phyloP scores from a whole-genome alignment of 2,329 filamentous ascomycete genomes.

The Penicillium sp. region DNA sequence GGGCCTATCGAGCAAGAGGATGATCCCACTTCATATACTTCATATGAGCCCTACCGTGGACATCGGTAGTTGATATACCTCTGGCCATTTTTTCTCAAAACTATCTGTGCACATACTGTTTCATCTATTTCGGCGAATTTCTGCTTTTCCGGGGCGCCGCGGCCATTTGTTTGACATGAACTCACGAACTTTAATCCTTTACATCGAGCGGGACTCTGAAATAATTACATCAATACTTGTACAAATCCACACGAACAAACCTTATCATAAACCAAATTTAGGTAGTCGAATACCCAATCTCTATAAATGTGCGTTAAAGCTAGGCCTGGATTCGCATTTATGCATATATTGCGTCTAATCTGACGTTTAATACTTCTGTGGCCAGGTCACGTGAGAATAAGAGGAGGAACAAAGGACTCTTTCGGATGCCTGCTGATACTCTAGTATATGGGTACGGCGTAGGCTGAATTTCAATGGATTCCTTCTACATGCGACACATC shows the following conservation, averaged over 20 bases:
- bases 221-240: slow-evolving; percentile 1
- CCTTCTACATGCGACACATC: no score
- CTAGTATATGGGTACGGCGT: no score
- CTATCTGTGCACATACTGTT: slow-evolving; percentile 8
- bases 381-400: no score
- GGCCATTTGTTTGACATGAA: slow-evolving; percentile 13
- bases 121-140: slow-evolving; percentile 4
- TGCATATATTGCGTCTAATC: no score
- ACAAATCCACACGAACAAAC: slow-evolving; percentile 3
- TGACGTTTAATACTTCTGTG: no score
- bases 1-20: slow-evolving; percentile 44
- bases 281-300: no score
- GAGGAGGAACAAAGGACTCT: no score
- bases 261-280: no score
- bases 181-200: slow-evolving; percentile 14
- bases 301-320: no score
- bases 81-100: neutral
- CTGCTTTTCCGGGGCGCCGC: neutral
- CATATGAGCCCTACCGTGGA: slow-evolving; percentile 41
- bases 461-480: no score
- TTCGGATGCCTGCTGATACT: no score
- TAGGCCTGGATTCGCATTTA: no score
- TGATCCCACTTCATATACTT: slow-evolving; percentile 27
- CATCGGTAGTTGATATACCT: slow-evolving; percentile 18
- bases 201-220: slow-evolving; percentile 10